A percentile compares a stretch with the other conserved stretches of the same genome.
Evolutionary conservation across 2,329 filamentous ascomycete species (phyloP).

Genomic region (Hypoxylon rubiginosum): DNA sequence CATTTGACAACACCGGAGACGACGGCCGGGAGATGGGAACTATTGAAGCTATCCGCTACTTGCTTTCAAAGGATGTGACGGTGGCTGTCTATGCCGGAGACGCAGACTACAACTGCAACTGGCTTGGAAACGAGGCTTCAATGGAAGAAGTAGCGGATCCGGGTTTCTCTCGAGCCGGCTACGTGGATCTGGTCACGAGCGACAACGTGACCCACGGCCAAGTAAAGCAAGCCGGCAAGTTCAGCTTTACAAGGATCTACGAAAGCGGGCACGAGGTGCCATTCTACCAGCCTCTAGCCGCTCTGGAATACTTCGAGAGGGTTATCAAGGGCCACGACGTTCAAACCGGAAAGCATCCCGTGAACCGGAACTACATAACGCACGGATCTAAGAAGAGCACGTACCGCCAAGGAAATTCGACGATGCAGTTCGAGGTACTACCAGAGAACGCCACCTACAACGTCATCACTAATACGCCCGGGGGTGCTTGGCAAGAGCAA

Average conservation of each 20-base stretch:
- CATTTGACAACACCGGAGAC: conserved; percentile 70
- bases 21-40: conserved; percentile 54
- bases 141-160: conserved; percentile 55
- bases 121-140: conserved; percentile 49
- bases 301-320: conserved; percentile 64
- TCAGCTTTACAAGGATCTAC: conserved; percentile 63
- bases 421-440: conserved; percentile 53
- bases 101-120: conserved; percentile 53
- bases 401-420: conserved; percentile 59
- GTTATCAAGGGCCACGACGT: conserved; percentile 63
- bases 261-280: conserved; percentile 60
- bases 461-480: conserved; percentile 48
- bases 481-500: conserved; percentile 45
- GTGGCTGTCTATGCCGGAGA: conserved; percentile 52
- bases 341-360: conserved; percentile 57
- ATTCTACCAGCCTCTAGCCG: conserved; percentile 66
- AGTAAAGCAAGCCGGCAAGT: conserved; percentile 64
- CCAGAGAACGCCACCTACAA: conserved; percentile 53
- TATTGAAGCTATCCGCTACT: conserved; percentile 43
- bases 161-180: conserved; percentile 61
- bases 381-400: conserved; percentile 57
- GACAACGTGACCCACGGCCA: conserved; percentile 64
- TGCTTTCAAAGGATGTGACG: conserved; percentile 43
- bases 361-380: conserved; percentile 52
- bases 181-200: conserved; percentile 58